These are phyloP conservation scores for Debaryomyces coudertii DNA, from an alignment of 1,139 yeast species.

Conservation along the genomic window DNA sequence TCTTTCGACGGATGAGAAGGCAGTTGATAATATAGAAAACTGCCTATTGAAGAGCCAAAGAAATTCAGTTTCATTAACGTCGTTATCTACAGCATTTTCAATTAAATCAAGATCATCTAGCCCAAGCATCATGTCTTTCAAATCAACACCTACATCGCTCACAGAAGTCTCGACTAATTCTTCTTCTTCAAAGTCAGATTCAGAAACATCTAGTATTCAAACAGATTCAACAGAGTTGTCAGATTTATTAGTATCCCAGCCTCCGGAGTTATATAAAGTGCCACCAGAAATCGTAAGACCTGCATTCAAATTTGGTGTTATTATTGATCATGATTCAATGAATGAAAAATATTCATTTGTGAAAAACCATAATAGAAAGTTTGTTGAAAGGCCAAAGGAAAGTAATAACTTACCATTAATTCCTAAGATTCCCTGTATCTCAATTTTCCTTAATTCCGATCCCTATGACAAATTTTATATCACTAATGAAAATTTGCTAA, in stretches of 20 bases:
- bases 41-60: constrained; percentile 19
- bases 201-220: constrained; percentile 19
- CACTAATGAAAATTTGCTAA: constrained; percentile 30
- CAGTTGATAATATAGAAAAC: constrained; percentile 7
- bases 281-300: constrained; percentile 55
- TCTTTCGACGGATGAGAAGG: constrained; percentile 36
- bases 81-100: constrained; percentile 40
- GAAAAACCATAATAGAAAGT: constrained; percentile 18
- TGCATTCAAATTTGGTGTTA: constrained; percentile 49
- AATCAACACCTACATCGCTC: constrained; percentile 43
- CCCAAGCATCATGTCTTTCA: constrained; percentile 48
- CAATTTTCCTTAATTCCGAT: constrained; percentile 39
- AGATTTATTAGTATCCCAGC: constrained; percentile 26
- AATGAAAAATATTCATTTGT: constrained; percentile 34
- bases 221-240: constrained; percentile 11
- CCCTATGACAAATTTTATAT: constrained; percentile 32
- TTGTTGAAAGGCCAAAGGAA: constrained; percentile 9
- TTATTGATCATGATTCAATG: constrained; percentile 46
- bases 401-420: constrained; percentile 21
- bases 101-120: constrained; percentile 46
- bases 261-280: constrained; percentile 48
- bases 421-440: constrained; percentile 41
- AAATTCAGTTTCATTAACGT: constrained; percentile 43
- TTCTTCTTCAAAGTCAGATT: constrained; percentile 31
- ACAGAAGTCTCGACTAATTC: constrained; percentile 39